Conservation (phyloP, 345 rosid genomes). For the Corymbia maculata region DNA sequence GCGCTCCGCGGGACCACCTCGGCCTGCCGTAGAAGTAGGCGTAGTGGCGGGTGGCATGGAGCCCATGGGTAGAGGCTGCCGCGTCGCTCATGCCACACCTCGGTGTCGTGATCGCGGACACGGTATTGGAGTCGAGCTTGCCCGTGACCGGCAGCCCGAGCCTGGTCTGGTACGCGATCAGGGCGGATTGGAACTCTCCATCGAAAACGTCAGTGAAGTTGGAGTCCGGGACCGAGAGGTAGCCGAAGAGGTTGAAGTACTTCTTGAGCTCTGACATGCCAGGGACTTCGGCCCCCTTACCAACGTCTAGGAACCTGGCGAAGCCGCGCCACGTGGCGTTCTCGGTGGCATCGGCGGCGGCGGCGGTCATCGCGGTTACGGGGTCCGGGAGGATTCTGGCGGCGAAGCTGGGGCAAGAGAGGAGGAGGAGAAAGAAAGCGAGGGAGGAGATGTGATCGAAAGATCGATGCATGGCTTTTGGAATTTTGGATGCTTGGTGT, state of each 20-base stretch:
- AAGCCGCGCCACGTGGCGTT: slow-evolving; percentile 74
- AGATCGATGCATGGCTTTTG: background rate
- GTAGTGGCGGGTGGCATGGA: slow-evolving; percentile 37
- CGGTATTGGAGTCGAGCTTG: slow-evolving; percentile 51
- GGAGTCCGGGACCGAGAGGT: slow-evolving; percentile 20
- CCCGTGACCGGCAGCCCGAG: slow-evolving; percentile 66
- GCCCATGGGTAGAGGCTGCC: background rate
- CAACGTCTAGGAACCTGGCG: slow-evolving; percentile 54
- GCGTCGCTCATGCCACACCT: slow-evolving; percentile 72
- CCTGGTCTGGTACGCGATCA: slow-evolving; percentile 46
- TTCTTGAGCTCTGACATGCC: slow-evolving; percentile 86
- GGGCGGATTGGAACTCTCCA: slow-evolving; percentile 34
- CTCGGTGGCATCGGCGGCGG: slow-evolving; percentile 1
- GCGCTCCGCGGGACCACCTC: slow-evolving; percentile 42
- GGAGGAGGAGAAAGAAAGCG: slow-evolving; percentile 5
- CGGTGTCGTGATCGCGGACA: slow-evolving; percentile 51
- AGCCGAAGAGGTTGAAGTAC: slow-evolving; percentile 79
- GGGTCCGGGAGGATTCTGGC: slow-evolving; percentile 36
- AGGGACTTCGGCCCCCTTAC: slow-evolving; percentile 44
- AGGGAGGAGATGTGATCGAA: background rate
- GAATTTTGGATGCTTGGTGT: background rate
- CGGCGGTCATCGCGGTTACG: slow-evolving; percentile 15
- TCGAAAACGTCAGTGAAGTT: slow-evolving; percentile 62
- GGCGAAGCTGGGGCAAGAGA: slow-evolving; percentile 17
- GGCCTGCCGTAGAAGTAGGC: slow-evolving; percentile 67